A percentile compares a stretch with the other conserved stretches of the same genome.
Conservation (phyloP, 2,329 filamentous ascomycete genomes). For the Ilyonectria mors-panacis region DNA sequence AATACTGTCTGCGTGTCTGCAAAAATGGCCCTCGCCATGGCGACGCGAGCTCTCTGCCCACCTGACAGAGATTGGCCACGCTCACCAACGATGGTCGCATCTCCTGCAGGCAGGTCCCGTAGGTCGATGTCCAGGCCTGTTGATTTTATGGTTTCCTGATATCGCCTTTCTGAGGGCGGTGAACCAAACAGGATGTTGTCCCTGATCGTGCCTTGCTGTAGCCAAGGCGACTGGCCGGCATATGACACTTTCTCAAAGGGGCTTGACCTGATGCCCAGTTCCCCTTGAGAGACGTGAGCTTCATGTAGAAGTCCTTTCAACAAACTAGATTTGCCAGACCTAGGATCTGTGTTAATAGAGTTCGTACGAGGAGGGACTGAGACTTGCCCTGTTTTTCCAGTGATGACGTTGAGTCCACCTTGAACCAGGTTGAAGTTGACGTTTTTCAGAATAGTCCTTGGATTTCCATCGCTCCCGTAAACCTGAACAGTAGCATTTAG, state of each 20-base stretch:
- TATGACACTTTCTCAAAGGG: constrained; percentile 19
- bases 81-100: constrained; percentile 71
- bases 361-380: not conserved
- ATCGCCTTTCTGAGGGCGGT: constrained; percentile 74
- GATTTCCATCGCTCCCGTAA: not conserved
- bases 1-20: constrained; percentile 53
- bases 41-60: constrained; percentile 37
- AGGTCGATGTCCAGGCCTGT: constrained; percentile 81
- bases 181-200: constrained; percentile 80
- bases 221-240: constrained; percentile 75
- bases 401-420: constrained; percentile 76
- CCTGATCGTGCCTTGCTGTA: constrained; percentile 80
- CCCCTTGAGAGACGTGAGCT: constrained; percentile 62
- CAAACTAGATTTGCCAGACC: constrained; percentile 79
- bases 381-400: constrained; percentile 58
- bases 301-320: constrained; percentile 75
- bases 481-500: not conserved
- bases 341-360: constrained; percentile 57
- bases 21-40: constrained; percentile 43
- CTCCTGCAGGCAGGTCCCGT: constrained; percentile 77
- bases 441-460: constrained; percentile 67
- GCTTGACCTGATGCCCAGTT: not conserved
- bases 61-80: constrained; percentile 34
- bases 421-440: constrained; percentile 74
- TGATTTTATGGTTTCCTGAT: constrained; percentile 75